These are phyloP conservation scores for Agastache rugosa DNA, from an alignment of 257 asterid genomes.

Conservation along the genomic window DNA sequence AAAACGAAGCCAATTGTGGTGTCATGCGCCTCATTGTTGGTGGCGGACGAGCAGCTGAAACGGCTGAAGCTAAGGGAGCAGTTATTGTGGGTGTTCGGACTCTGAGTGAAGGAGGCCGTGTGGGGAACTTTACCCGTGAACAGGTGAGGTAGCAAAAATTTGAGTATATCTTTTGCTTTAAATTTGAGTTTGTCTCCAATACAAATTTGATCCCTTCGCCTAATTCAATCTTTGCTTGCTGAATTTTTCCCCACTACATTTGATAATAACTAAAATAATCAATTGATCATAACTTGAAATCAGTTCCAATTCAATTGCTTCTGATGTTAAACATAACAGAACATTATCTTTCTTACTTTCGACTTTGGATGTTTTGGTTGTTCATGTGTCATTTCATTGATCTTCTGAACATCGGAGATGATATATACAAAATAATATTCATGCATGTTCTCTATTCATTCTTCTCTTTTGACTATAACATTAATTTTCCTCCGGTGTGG, in stretches of 20 bases:
- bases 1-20: constrained; percentile 91
- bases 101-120: constrained; percentile 99
- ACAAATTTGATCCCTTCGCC: constrained; percentile 15
- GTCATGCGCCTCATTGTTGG: constrained; percentile 99
- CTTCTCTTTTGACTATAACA: constrained; percentile 18
- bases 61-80: constrained; percentile 76
- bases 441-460: neutral
- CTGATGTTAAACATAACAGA: neutral
- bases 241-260: neutral
- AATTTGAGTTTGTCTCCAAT: constrained; percentile 13
- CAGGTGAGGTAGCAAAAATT: constrained; percentile 62
- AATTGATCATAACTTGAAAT: constrained; percentile 15
- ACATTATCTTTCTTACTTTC: neutral
- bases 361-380: constrained; percentile 21
- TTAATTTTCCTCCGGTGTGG: constrained; percentile 4
- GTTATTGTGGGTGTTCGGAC: constrained; percentile 99
- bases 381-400: constrained; percentile 17
- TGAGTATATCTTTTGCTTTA: constrained; percentile 9
- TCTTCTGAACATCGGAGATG: constrained; percentile 6
- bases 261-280: constrained; percentile 2
- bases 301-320: constrained; percentile 12
- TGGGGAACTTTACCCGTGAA: constrained; percentile 92
- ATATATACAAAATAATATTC: constrained; percentile 10
- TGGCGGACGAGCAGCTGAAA: constrained; percentile 99
- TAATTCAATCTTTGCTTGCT: neutral